Base-by-base conservation (phyloP, 2,329 filamentous ascomycete genomes). In the Endocalyx cinctus region DNA sequence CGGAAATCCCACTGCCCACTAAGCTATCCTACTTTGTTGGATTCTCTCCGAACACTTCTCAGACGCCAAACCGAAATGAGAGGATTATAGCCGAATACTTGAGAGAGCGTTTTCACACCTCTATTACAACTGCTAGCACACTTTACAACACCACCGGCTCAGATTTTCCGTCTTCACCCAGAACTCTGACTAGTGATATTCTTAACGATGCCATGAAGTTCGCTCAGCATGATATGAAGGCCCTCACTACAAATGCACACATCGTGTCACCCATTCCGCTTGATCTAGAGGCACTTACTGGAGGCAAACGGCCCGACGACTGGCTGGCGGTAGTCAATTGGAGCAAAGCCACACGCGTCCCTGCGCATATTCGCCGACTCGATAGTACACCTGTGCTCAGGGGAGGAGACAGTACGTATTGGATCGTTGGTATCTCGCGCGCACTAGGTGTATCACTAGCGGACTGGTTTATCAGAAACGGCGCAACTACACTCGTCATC, bases 381-480 rank as follows among this genome's bases (percentile, higher is more conserved):
- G 35, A 38, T 31, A 19, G 17, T 20, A 16, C 23, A 8, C 35
- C 19, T 14, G 18, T 43, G 31, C 36, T 48, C 26, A 35, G 35
- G 12, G 25, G 19, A 13, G 14, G 23, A 17, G 29, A 40, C 8
- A 41, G 25, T 11, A 48, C 45, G 5, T 48, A 50, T 28, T 47
- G 45, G 45, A 22, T 50, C 10, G 31, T 45, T 5, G 46, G 47
- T 4, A 23, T 50, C 18, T 29, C 37, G 5, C 31, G 35, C 18
- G 31, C 20, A 7, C 37, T 45, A 2, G 42, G 39, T 5, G 29
- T 38, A 5, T 42, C 37, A 6, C 28, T 45, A 10, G 31, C 11
- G 16, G 47, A 50, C 23, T 51, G 48, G 47, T 48, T 51, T 45
- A 34, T 46, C 12, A 17, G 22, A 5, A 22, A 29, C 10, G 48